phyloP scores from a whole-genome alignment of 2,329 filamentous ascomycete genomes.

The Pleurostoma richardsiae region DNA sequence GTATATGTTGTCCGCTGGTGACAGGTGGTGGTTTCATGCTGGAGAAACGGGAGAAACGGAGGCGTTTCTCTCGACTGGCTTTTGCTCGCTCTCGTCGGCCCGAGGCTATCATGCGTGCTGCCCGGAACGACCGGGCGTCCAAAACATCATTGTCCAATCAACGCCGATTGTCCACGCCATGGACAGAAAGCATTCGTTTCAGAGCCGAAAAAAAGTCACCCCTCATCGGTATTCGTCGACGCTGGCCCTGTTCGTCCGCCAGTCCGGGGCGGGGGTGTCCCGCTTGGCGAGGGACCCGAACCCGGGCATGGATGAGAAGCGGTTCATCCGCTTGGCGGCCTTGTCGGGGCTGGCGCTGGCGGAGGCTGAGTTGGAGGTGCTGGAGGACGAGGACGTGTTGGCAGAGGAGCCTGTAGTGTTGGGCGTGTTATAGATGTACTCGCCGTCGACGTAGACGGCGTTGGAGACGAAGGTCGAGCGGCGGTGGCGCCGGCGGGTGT shows the following conservation, averaged over 20 bases:
- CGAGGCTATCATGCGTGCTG: too few relatives aligned
- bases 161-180: too few relatives aligned
- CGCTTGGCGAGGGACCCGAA: slow-evolving; percentile 39
- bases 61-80: too few relatives aligned
- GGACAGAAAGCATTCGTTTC: too few relatives aligned
- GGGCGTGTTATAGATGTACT: slow-evolving; percentile 78
- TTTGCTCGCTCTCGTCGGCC: too few relatives aligned
- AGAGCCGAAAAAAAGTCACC: background rate
- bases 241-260: slow-evolving; percentile 29
- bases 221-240: slow-evolving; percentile 7
- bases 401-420: slow-evolving; percentile 53
- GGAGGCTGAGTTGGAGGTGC: slow-evolving; percentile 14
- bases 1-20: too few relatives aligned
- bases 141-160: too few relatives aligned
- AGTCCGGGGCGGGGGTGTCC: slow-evolving; percentile 28
- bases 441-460: slow-evolving; percentile 89
- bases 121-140: too few relatives aligned
- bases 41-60: too few relatives aligned
- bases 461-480: slow-evolving; percentile 86
- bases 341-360: slow-evolving; percentile 23
- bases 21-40: too few relatives aligned
- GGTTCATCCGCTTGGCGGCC: slow-evolving; percentile 42
- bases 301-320: slow-evolving; percentile 51
- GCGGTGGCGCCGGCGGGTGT: slow-evolving; percentile 81
- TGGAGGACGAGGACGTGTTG: slow-evolving; percentile 25